Percentiles rank a stretch among this genome's conserved stretches.
These are phyloP conservation scores for Botrytis aclada DNA, from an alignment of 2,329 filamentous ascomycete species.

Conservation along the genomic window DNA sequence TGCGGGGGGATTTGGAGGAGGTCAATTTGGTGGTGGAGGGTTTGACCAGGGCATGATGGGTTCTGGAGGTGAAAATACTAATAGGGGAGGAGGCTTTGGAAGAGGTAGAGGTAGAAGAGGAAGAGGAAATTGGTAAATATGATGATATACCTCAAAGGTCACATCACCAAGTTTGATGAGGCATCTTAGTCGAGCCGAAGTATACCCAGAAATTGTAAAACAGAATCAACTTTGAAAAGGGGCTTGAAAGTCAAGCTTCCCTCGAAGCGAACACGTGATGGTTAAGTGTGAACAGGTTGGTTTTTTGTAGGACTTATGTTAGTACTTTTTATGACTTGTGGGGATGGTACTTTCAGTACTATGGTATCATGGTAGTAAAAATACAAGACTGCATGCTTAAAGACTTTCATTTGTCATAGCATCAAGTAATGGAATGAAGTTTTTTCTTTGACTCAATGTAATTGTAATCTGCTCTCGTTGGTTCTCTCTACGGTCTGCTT, in stretches of 20 bases:
- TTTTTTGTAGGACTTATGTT: neutral
- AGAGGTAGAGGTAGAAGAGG: constrained; percentile 35
- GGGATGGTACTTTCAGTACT: neutral
- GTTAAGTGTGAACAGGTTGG: neutral
- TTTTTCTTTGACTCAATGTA: neutral
- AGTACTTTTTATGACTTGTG: neutral
- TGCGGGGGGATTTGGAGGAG: constrained; percentile 43
- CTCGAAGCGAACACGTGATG: constrained; percentile 16
- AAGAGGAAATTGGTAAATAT: constrained; percentile 30
- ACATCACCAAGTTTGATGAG: neutral
- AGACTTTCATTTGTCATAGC: neutral
- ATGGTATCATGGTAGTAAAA: neutral
- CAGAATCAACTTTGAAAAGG: constrained; percentile 8
- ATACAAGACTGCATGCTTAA: neutral
- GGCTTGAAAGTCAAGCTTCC: neutral
- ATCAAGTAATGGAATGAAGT: neutral
- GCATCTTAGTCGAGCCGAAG: constrained; percentile 1
- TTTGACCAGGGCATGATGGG: constrained; percentile 35
- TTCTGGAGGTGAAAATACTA: constrained; percentile 28
- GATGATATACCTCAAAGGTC: constrained; percentile 3
- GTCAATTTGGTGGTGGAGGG: constrained; percentile 36
- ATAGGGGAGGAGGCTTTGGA: constrained; percentile 37
- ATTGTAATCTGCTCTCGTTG: neutral
- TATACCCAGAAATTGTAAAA: constrained; percentile 6
- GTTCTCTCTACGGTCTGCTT: neutral